These are phyloP conservation scores for Penicillium vulpinum DNA, from an alignment of 2,329 filamentous ascomycete genomes.

Conservation along the genomic window DNA sequence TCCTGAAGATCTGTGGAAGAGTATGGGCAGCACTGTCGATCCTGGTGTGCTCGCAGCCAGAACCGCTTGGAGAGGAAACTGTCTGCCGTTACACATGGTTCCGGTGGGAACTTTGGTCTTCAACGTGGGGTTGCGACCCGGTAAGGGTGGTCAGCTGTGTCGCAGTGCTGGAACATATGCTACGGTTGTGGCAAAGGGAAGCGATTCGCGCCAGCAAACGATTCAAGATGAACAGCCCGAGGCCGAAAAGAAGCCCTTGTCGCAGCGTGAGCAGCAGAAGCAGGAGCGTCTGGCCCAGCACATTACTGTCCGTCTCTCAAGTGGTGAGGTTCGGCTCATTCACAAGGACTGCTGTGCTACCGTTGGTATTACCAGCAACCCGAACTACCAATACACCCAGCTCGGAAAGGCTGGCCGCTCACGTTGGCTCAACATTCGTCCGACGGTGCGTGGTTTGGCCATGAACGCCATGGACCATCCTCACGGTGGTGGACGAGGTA, in stretches of 20 bases:
- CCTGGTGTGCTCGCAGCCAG: constrained; percentile 93
- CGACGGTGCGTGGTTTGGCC: constrained; percentile 92
- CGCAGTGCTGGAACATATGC: constrained; percentile 92
- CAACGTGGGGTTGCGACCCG: constrained; percentile 75
- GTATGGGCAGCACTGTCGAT: constrained; percentile 91
- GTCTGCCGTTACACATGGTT: constrained; percentile 91
- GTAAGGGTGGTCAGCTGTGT: constrained; percentile 82
- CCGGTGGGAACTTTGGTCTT: constrained; percentile 91
- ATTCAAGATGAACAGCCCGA: constrained; percentile 55
- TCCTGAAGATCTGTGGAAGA: constrained; percentile 78
- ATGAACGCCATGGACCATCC: constrained; percentile 99
- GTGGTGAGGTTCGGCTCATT: constrained; percentile 86
- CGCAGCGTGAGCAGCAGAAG: constrained; percentile 42
- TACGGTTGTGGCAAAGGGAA: constrained; percentile 84
- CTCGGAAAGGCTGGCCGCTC: constrained; percentile 93
- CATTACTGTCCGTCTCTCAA: constrained; percentile 83
- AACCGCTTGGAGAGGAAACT: constrained; percentile 93
- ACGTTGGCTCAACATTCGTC: constrained; percentile 89
- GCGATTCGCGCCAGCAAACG: constrained; percentile 54
- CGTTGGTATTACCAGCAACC: constrained; percentile 90
- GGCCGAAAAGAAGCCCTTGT: constrained; percentile 35
- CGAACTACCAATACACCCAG: constrained; percentile 83
- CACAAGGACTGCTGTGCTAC: constrained; percentile 92
- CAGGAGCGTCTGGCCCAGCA: constrained; percentile 67
- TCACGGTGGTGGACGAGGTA: constrained; percentile 97